phyloP scores from a whole-genome alignment of 2,329 filamentous ascomycete genomes.

The Fusarium papillatum region DNA sequence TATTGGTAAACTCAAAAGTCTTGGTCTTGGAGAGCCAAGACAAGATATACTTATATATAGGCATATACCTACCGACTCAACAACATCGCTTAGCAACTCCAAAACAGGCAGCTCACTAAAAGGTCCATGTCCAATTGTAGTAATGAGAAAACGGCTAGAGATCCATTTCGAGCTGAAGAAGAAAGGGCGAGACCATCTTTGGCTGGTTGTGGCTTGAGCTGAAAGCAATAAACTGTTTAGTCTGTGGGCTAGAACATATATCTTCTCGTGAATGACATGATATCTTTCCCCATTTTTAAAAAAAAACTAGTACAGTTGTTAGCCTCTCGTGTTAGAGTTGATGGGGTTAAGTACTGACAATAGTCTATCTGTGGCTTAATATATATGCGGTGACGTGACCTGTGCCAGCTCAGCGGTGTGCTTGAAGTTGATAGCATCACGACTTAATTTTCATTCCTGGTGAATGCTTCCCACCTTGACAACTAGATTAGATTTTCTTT shows the following conservation, averaged over 20 bases:
- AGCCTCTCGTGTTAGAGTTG: neutral
- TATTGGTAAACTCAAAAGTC: neutral
- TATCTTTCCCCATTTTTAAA: neutral
- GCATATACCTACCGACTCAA: neutral
- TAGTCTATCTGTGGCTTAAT: neutral
- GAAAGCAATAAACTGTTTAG: neutral
- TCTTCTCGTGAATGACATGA: neutral
- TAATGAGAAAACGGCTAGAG: neutral
- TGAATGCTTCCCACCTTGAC: neutral
- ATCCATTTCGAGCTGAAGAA: neutral
- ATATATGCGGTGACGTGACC: neutral
- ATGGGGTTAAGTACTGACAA: neutral
- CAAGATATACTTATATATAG: neutral
- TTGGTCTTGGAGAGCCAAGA: neutral
- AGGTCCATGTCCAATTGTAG: neutral
- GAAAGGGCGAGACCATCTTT: neutral
- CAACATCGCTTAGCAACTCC: neutral
- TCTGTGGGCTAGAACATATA: neutral
- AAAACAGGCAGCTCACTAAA: neutral
- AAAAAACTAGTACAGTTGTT: neutral
- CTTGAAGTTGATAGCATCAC: neutral
- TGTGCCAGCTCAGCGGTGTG: neutral
- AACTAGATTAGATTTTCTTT: neutral
- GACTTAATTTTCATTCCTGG: neutral
- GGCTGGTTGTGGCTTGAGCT: neutral